Evolutionary conservation across 495 filamentous ascomycete species (phyloP).

Genomic region (Aspergillus conjunctus): DNA sequence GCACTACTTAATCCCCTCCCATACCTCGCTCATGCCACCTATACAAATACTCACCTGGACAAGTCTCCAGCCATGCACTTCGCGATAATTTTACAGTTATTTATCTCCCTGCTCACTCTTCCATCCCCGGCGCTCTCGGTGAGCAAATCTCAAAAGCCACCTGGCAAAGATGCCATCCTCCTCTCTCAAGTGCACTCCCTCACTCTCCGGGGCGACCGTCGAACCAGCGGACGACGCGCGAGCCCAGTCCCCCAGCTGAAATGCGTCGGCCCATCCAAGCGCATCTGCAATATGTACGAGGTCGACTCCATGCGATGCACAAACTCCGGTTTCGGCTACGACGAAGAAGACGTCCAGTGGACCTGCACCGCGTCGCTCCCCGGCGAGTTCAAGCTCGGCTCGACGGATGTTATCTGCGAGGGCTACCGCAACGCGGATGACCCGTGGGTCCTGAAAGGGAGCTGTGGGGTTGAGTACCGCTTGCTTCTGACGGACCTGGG

Average conservation of each 20-base stretch:
- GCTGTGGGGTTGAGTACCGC: slow-evolving; percentile 91
- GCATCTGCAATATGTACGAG: slow-evolving; percentile 61
- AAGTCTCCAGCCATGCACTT: slow-evolving; percentile 21
- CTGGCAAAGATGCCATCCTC: slow-evolving; percentile 63
- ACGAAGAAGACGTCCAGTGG: slow-evolving; percentile 78
- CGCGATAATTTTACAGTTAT: slow-evolving; percentile 11
- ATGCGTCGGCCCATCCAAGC: slow-evolving; percentile 70
- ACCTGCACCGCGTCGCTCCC: slow-evolving; percentile 81
- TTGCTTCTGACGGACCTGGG: slow-evolving; percentile 80
- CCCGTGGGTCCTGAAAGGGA: slow-evolving; percentile 81
- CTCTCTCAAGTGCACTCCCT: slow-evolving; percentile 77
- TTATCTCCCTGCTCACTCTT: slow-evolving; percentile 34
- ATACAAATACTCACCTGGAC: slow-evolving; percentile 4
- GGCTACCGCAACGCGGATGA: slow-evolving; percentile 78
- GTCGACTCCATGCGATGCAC: slow-evolving; percentile 85
- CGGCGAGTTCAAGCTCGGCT: slow-evolving; percentile 80
- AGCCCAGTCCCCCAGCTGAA: slow-evolving; percentile 77
- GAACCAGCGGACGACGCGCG: slow-evolving; percentile 76
- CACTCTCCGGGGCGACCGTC: slow-evolving; percentile 64
- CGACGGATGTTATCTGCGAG: slow-evolving; percentile 91
- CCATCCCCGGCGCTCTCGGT: slow-evolving; percentile 38
- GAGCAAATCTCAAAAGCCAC: slow-evolving; percentile 35
- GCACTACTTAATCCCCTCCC: background rate
- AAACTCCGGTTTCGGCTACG: slow-evolving; percentile 75
- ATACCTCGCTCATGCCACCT: background rate